phyloP scores from a whole-genome alignment of 2,329 filamentous ascomycete genomes.

The Aschersonia sp. region DNA sequence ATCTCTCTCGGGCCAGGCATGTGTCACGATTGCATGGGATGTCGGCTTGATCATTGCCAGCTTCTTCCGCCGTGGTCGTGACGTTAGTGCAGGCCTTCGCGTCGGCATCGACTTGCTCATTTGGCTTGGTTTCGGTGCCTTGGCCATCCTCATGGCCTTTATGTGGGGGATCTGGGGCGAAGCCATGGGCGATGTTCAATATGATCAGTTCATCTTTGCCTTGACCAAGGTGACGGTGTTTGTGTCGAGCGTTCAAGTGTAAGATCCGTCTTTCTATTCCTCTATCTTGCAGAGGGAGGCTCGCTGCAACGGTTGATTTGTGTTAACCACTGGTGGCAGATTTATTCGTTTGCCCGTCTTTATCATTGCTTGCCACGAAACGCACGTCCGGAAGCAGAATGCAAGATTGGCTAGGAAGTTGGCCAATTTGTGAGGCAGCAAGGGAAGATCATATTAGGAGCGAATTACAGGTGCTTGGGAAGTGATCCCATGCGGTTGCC shows the following conservation, averaged over 20 bases:
- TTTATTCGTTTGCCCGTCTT: neutral
- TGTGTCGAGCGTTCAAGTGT: conserved; percentile 1
- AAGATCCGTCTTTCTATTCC: neutral
- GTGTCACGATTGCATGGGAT: neutral
- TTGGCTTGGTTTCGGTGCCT: conserved; percentile 2
- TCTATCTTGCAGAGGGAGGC: too few relatives aligned
- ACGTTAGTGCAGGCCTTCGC: conserved; percentile 1
- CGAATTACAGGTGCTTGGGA: too few relatives aligned
- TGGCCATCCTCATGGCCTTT: conserved; percentile 1
- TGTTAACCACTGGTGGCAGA: neutral
- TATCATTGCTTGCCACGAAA: conserved; percentile 1
- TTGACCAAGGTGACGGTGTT: conserved; percentile 1
- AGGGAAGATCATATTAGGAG: too few relatives aligned
- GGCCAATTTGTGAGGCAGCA: neutral
- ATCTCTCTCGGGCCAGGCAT: neutral
- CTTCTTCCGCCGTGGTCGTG: neutral
- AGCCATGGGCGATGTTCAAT: neutral
- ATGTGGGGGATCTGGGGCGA: conserved; percentile 1
- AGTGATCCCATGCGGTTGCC: too few relatives aligned
- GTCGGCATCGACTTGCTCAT: conserved; percentile 1
- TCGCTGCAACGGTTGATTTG: neutral
- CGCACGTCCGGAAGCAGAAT: neutral
- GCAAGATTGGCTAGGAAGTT: neutral
- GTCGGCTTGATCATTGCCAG: neutral
- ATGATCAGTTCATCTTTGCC: neutral